Percentiles rank a stretch among this genome's conserved stretches.
phyloP scores from a whole-genome alignment of 2,329 filamentous ascomycete genomes.

The Aspergillus clavatus region DNA sequence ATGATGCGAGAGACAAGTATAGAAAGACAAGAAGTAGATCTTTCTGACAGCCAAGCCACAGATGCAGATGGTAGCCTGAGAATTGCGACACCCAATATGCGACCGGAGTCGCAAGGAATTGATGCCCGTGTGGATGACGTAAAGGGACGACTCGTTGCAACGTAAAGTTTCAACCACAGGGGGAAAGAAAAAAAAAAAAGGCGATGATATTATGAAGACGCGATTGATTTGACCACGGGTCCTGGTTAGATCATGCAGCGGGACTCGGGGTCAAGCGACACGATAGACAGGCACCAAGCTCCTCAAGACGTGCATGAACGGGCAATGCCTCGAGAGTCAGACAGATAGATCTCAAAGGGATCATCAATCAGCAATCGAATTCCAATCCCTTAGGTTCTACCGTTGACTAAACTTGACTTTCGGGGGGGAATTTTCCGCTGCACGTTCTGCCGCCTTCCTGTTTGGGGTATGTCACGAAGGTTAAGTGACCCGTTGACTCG shows the following conservation, averaged over 20 bases:
- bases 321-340: too few species aligned
- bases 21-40: neutral
- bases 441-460: neutral
- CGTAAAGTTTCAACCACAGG: conserved; percentile 5
- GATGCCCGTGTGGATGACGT: conserved; percentile 7
- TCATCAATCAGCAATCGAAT: too few species aligned
- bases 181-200: too few species aligned
- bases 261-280: neutral
- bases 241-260: neutral
- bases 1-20: conserved; percentile 4
- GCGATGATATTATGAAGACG: too few species aligned
- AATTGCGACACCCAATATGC: neutral
- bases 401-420: too few species aligned
- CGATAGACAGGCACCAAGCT: neutral
- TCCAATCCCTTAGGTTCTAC: too few species aligned
- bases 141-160: conserved; percentile 5
- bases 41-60: neutral
- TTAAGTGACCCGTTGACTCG: neutral
- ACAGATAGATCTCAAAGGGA: too few species aligned
- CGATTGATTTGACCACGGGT: neutral
- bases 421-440: too few species aligned
- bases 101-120: neutral
- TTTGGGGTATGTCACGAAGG: neutral
- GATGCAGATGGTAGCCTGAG: neutral
- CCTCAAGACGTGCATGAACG: neutral